phyloP scores from a whole-genome alignment of 768 basidiomycete species.

The Lentinula raphanica region DNA sequence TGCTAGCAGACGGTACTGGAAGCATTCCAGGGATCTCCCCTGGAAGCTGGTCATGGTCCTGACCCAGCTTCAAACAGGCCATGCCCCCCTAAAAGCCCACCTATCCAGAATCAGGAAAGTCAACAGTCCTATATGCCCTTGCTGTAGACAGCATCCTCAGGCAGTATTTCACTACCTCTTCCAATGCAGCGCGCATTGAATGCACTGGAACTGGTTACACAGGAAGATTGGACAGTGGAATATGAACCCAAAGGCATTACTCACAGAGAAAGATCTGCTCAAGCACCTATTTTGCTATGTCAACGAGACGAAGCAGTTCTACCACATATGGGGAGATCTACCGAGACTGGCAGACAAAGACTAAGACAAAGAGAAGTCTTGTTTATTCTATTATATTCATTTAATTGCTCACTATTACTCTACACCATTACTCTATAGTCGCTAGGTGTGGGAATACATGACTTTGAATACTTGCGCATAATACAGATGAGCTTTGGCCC shows the following conservation, averaged over 20 bases:
- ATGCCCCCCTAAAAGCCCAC: too few species aligned
- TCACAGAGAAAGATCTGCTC: neutral
- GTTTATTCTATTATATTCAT: too few species aligned
- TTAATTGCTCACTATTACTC: too few species aligned
- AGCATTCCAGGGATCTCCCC: too few species aligned
- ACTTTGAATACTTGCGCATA: too few species aligned
- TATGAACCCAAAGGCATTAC: neutral
- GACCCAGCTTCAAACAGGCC: too few species aligned
- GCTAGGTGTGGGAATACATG: too few species aligned
- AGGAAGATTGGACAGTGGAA: neutral
- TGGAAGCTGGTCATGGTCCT: too few species aligned
- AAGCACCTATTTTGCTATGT: neutral
- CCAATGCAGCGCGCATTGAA: neutral
- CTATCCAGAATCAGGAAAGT: neutral
- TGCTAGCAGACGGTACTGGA: too few species aligned
- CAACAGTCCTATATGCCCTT: neutral
- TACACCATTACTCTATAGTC: too few species aligned
- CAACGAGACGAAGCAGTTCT: neutral
- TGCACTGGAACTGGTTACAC: neutral
- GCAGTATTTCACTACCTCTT: neutral
- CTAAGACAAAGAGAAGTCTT: neutral
- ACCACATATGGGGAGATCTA: neutral
- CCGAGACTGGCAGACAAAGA: neutral
- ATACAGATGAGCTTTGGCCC: too few species aligned
- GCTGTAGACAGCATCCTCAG: neutral